Base-by-base conservation (phyloP, 345 rosid species). In the Hypericum perforatum region DNA sequence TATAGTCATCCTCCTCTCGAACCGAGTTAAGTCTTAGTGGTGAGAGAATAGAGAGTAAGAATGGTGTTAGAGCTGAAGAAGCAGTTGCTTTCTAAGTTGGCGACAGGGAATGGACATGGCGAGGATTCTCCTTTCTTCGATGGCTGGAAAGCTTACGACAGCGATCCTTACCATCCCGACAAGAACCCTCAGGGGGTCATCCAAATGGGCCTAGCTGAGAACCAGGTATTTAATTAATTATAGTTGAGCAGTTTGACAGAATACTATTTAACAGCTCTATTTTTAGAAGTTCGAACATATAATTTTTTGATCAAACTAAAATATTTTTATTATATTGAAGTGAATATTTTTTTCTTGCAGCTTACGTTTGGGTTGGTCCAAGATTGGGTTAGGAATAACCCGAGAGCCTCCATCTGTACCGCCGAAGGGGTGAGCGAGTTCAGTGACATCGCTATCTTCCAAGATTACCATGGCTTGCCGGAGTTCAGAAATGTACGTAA, bases 161-260 rank as follows among this genome's bases (percentile, higher is more conserved):
- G 48, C 9, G 45, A 89, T 66, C 95, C 95, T 3, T 83, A 65
- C 65, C 82, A 92, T 68, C 86, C 72, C n/a, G 62, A 47, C 7
- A 37, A 78, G 12, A 84, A 88, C 61, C 82, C 82, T 9, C 7
- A 67, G 1, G 97, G 98, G 11, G 91, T 92, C n/a, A 88, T 92
- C 57, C 98, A 92, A 66, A 84, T 85, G 97, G 98, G 98, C 66
- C 83, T 92, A 40, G 98, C 97, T 7, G 98, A 88, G 58, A 84
- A 92, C 74, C 85, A 70, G 89, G 96, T 87, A 71, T 15, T 3
- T 11, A 40, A 7, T 29, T 37, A 12, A n/a, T 9, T 44, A 4
- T 11, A 44, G 5, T 44, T 44, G 14, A 8, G n/a, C n/a, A n/a
- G n/a, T n/a, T n/a, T n/a, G n/a, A n/a, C n/a, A n/a, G n/a, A n/a